A percentile compares a stretch with the other conserved stretches of the same genome.
Evolutionary conservation across 208 protist species (phyloP).

Genomic region (Histomonas meleagridis): DNA sequence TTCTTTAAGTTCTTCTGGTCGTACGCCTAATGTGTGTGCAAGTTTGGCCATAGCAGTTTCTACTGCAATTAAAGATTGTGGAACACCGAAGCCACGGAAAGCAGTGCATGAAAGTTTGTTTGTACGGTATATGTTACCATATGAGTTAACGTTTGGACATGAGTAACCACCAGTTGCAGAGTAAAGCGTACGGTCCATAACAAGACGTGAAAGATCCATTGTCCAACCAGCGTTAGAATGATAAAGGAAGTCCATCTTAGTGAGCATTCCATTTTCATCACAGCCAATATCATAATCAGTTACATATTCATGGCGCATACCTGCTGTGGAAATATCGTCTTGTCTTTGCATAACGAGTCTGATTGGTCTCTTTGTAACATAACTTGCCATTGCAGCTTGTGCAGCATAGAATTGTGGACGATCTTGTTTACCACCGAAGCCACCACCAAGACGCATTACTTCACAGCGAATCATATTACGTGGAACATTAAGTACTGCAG

Average conservation of each 20-base stretch:
- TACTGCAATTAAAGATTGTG: constrained; percentile 54
- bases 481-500: constrained; percentile 40
- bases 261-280: constrained; percentile 40
- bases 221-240: constrained; percentile 58
- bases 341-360: constrained; percentile 56
- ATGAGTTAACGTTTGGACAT: constrained; percentile 54
- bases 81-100: constrained; percentile 65
- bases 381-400: constrained; percentile 57
- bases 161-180: constrained; percentile 63
- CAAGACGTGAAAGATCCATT: constrained; percentile 52
- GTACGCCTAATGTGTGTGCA: constrained; percentile 40
- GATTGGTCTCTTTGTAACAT: constrained; percentile 51
- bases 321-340: constrained; percentile 59
- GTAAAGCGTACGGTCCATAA: constrained; percentile 56
- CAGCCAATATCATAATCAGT: constrained; percentile 46
- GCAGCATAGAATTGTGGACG: not conserved
- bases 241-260: constrained; percentile 47
- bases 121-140: constrained; percentile 54
- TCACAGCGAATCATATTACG: constrained; percentile 39
- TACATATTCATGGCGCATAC: constrained; percentile 57
- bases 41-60: constrained; percentile 60
- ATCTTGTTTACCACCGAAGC: constrained; percentile 69
- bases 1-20: constrained; percentile 40
- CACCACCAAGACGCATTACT: constrained; percentile 63
- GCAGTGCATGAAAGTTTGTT: constrained; percentile 65